Base-by-base conservation (phyloP, 768 basidiomycete genomes). In the Kwoniella europaea region DNA sequence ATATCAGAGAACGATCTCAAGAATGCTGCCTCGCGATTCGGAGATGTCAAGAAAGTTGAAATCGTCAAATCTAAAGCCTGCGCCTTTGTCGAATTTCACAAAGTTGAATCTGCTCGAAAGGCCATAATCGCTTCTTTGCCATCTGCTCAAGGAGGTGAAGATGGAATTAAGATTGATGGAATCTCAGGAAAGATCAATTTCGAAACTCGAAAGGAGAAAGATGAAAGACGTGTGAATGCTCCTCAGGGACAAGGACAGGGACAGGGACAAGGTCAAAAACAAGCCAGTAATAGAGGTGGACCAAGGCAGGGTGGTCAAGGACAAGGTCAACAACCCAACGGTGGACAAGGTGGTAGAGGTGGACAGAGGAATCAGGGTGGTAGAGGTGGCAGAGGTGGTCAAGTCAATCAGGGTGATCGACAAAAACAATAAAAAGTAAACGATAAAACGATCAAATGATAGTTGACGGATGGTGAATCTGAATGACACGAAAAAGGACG, bases 171-270 rank as follows among this genome's bases (percentile, higher is more conserved):
- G 80, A 83, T 96, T 63, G 71, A 62, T 10, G 91, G 91, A 59
- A 13, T 3, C 44, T 35, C 35, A 35, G 88, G 87, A 3, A 86
- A 90, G 69, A 89, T 98, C 69, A 87, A 85, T 70, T 89, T 98
- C 44, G 94, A 96, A 87, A 92, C 91, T 54, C 88, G 92, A 83
- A 97, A 94, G 86, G 94, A 98, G 85, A 88, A 93, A 56, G 89
- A 89, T 46, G 93, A 97, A n/a, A 85, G 94, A 67, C 55, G 76
- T 54, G 43, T 18, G 20, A 64, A 62, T 27, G 50, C 20, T 27
- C 69, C 69, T 55, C 63, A 58, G n/a, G 67, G 53, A 24, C 43
- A 59, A 57, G 16, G 56, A 13, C 6, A 65, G 35, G 35, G 35
- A 16, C 64, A 68, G 56, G 71, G 69, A 63, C 64, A 69, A 55